Evolutionary conservation across 73 alveolate genomes (phyloP), one percentile per base, ranked within the genome.

Genomic region (Paraurostyla sp.): DNA sequence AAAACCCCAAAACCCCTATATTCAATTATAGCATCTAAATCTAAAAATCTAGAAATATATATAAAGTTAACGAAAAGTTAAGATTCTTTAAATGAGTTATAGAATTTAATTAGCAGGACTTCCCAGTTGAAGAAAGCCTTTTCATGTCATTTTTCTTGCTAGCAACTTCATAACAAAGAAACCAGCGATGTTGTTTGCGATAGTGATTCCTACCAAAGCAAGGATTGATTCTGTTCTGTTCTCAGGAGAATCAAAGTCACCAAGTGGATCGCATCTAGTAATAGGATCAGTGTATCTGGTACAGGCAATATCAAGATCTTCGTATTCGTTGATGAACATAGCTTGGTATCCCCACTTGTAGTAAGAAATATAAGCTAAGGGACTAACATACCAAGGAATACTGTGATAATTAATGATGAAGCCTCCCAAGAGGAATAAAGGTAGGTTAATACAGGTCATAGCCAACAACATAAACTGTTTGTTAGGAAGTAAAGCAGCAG

Each of bases 281-380:
- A 0, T 18, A 16, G 23, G 36, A 4, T 11, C 60, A 16, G 89
- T 42, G 9, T 29, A 22, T 35, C 54, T 36, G 65, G 33, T 78
- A 76, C 94, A 78, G 3, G 48, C 71, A n/a, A 87, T 35, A 6
- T 87, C 60, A 36, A 87, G 48, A 38, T 52, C 94, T 9, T 15
- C n/a, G 43, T 50, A 78, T 59, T 78, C 89, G 43, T 78, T 78
- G 78, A 83, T 62, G 45, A 50, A 32, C 43, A 78, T 23, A n/a
- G 88, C 92, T 81, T 89, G 65, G 76, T 81, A 91, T 0, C 90
- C 90, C 80, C 78, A 91, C 71, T 91, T 91, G 90, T 86, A 91
- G 57, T 76, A 29, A 0, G 96, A 75, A 22, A 86, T 16, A 71
- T 91, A 85, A 58, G 76, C 48, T 52, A 91, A 78, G 23, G 56